phyloP scores from a whole-genome alignment of 2,329 filamentous ascomycete species.

The Incumbomyces lentus region DNA sequence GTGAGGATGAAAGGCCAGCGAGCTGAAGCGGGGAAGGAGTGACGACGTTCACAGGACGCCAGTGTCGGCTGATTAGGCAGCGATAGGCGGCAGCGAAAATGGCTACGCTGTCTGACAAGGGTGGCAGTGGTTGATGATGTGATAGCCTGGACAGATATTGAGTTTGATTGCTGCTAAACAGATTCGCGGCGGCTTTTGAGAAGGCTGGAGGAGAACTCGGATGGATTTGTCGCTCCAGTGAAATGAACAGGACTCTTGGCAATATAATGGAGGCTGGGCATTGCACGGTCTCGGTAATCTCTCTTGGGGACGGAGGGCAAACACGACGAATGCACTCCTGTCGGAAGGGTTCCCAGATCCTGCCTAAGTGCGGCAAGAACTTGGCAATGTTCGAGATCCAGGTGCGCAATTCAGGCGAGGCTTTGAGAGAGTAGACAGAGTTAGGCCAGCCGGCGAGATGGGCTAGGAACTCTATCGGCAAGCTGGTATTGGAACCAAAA shows the following conservation, averaged over 20 bases:
- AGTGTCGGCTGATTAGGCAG: not conserved
- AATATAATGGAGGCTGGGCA: slow-evolving; percentile 9
- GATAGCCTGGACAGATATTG: slow-evolving; percentile 45
- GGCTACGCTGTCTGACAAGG: not conserved
- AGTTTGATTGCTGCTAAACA: slow-evolving; percentile 36
- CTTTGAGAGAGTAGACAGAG: slow-evolving; percentile 20
- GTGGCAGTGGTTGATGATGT: too few relatives aligned
- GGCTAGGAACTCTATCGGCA: slow-evolving; percentile 31
- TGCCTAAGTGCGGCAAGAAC: slow-evolving; percentile 37
- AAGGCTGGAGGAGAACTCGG: not conserved
- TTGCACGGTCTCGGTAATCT: slow-evolving; percentile 16
- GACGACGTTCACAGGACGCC: not conserved
- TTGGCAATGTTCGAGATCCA: slow-evolving; percentile 30
- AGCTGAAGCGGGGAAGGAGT: too few relatives aligned
- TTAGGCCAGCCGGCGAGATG: slow-evolving; percentile 43
- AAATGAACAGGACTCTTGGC: slow-evolving; percentile 12
- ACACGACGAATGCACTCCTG: not conserved
- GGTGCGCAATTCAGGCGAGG: slow-evolving; percentile 1
- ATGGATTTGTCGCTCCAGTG: slow-evolving; percentile 25
- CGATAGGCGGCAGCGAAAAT: not conserved
- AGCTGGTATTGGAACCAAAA: slow-evolving; percentile 35
- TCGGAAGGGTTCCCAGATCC: slow-evolving; percentile 27
- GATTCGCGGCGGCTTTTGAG: slow-evolving; percentile 1
- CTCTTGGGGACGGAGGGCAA: slow-evolving; percentile 23
- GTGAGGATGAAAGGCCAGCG: too few relatives aligned